Base-by-base conservation (phyloP, 2,329 filamentous ascomycete genomes). In the Apiospora aurea region DNA sequence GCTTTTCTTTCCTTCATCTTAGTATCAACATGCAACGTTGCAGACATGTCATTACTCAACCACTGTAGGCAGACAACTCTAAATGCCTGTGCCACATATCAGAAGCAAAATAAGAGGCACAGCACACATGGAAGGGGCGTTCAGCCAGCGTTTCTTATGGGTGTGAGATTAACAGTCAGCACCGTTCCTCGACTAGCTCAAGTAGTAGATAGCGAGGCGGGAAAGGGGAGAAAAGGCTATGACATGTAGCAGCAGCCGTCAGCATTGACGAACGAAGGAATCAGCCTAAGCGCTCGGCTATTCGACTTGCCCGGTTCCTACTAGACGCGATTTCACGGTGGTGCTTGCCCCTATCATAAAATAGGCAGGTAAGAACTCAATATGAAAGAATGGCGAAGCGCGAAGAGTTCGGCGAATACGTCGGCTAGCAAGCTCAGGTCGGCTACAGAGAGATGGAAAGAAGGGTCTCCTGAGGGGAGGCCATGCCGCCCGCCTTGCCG, bases 251-350 rank as follows among this genome's bases (percentile, higher is more conserved):
- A 24, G 1, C 53, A 38, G 16, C 16, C 4, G 16, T 11, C 10
- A 64, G 34, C 57, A 41, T n/a, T 7, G 8, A 13, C 11, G 16
- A 18, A 10, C 26, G 57, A 64, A 64, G 57, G 18, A 41, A 64
- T 64, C 57, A 24, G 57, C 29, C 57, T 64, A 64, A 64, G 57
- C 57, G 57, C 57, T 64, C 57, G 57, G 57, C 34, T 64, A 41
- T 41, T 41, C 24, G 34, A 2, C 18, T n/a, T 41, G 16, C 57
- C 34, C 34, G 34, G 41, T 11, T 64, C 18, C 18, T 11, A 64
- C 57, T 64, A 64, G 34, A 64, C 57, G 34, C 57, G 34, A 64
- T 64, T 34, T 41, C n/a, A 41, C 57, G 57, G 34, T 41, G 21
- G 21, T n/a, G 57, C 3, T 10, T 21, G 34, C 34, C 18, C 21